phyloP scores from a whole-genome alignment of 2,329 filamentous ascomycete species.

The Lasiodiplodia sp. region DNA sequence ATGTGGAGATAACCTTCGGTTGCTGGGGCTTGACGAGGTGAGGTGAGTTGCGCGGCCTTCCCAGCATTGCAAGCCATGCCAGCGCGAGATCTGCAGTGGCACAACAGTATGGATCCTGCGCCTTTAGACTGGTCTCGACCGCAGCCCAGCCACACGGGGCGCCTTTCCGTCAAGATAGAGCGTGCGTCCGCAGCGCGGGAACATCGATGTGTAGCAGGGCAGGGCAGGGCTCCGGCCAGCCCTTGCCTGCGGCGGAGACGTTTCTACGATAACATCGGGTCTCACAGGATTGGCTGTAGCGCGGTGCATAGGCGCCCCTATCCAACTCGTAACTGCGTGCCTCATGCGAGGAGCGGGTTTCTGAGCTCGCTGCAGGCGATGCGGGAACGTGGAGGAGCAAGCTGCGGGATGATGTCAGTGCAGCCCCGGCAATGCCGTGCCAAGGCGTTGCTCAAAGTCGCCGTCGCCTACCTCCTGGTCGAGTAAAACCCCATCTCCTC shows the following conservation, averaged over 20 bases:
- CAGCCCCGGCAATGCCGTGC: neutral
- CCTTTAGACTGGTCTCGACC: neutral
- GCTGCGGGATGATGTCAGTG: conserved; percentile 16
- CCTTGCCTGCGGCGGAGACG: conserved; percentile 13
- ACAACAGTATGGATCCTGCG: neutral
- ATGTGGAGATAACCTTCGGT: too few species aligned
- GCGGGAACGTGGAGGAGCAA: conserved; percentile 13
- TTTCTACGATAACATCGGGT: conserved; percentile 14
- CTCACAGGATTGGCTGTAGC: conserved; percentile 2
- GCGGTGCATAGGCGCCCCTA: neutral
- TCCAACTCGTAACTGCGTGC: conserved; percentile 7
- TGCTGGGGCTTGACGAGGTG: too few species aligned
- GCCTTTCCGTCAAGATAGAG: too few species aligned
- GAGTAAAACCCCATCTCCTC: conserved; percentile 1
- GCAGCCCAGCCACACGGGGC: neutral
- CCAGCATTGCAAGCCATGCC: too few species aligned
- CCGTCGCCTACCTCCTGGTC: conserved; percentile 8
- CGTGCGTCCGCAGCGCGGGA: neutral
- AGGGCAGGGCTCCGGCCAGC: neutral
- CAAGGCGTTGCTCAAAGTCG: neutral
- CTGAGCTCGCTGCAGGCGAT: neutral
- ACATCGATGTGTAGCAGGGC: neutral
- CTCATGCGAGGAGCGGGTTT: conserved; percentile 20
- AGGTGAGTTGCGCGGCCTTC: too few species aligned
- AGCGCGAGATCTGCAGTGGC: neutral